Conservation (phyloP, 257 asterid genomes). For the Echium plantagineum region DNA sequence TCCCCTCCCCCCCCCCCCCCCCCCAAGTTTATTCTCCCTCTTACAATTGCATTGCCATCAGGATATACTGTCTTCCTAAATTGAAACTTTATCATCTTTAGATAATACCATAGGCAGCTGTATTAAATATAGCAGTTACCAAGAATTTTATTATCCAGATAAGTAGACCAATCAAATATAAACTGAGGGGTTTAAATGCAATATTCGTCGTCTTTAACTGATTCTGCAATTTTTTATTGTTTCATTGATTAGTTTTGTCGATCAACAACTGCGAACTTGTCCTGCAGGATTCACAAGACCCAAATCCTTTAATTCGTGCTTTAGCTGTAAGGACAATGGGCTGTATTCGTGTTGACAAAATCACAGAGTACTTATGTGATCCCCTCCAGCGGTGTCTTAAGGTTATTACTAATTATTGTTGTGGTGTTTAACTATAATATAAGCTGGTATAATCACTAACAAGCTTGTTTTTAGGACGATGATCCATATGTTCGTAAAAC, state of each 20-base stretch:
- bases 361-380: constrained; percentile 93
- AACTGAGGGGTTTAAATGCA: too few relatives aligned
- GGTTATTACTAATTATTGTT: constrained; percentile 31
- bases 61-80: too few relatives aligned
- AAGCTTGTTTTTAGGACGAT: constrained; percentile 54
- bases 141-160: too few relatives aligned
- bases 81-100: too few relatives aligned
- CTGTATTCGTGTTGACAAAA: constrained; percentile 97
- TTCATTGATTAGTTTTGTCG: not conserved
- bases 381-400: constrained; percentile 98
- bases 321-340: constrained; percentile 99
- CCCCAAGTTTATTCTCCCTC: too few relatives aligned
- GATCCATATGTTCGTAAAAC: constrained; percentile 99
- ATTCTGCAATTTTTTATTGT: too few relatives aligned
- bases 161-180: too few relatives aligned
- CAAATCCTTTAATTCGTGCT: constrained; percentile 98
- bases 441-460: constrained; percentile 12
- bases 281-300: constrained; percentile 94
- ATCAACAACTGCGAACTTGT: not conserved
- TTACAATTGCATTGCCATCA: too few relatives aligned
- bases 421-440: constrained; percentile 11
- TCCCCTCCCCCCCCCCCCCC: too few relatives aligned
- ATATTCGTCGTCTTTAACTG: too few relatives aligned
- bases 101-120: too few relatives aligned
- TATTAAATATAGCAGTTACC: too few relatives aligned